A percentile compares a stretch with the other conserved stretches of the same genome.
phyloP scores from a whole-genome alignment of 1,284 basidiomycete genomes.

The Pascua guehoae region DNA sequence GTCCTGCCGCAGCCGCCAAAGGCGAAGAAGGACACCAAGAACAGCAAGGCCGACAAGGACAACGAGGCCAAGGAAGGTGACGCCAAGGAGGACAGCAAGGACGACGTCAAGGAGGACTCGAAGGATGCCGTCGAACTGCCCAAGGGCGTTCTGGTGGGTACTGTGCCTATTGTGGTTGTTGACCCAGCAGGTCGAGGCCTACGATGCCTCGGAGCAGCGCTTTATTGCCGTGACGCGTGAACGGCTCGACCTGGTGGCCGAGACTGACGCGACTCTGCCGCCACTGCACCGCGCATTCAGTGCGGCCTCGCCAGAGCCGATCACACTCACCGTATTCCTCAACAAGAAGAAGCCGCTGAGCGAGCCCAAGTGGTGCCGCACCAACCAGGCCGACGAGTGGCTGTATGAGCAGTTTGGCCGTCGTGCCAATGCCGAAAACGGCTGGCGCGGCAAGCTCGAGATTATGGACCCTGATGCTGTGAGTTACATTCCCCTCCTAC shows the following conservation, averaged over 20 bases:
- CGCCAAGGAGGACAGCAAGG: conserved; percentile 8
- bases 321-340: conserved; percentile 58
- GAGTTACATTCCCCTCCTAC: conserved; percentile 41
- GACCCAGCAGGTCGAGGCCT: conserved; percentile 39
- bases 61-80: conserved; percentile 9
- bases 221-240: conserved; percentile 35
- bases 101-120: conserved; percentile 8
- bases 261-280: conserved; percentile 19
- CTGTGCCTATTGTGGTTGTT: background rate
- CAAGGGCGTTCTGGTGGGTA: conserved; percentile 49
- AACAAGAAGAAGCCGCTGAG: conserved; percentile 83
- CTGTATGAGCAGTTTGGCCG: conserved; percentile 75
- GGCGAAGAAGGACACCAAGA: background rate
- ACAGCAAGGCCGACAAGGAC: background rate
- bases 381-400: conserved; percentile 90
- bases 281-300: conserved; percentile 22
- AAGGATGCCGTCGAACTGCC: conserved; percentile 19
- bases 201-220: conserved; percentile 41
- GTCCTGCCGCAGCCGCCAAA: conserved; percentile 40
- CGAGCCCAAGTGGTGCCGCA: conserved; percentile 93
- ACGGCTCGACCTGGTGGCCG: conserved; percentile 27
- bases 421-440: conserved; percentile 57
- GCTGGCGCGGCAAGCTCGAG: conserved; percentile 89
- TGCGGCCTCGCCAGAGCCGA: conserved; percentile 11
- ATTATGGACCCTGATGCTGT: conserved; percentile 94